These are phyloP conservation scores for Oxytropis ochrocephala DNA, from an alignment of 306 rosid species.

Conservation along the genomic window DNA sequence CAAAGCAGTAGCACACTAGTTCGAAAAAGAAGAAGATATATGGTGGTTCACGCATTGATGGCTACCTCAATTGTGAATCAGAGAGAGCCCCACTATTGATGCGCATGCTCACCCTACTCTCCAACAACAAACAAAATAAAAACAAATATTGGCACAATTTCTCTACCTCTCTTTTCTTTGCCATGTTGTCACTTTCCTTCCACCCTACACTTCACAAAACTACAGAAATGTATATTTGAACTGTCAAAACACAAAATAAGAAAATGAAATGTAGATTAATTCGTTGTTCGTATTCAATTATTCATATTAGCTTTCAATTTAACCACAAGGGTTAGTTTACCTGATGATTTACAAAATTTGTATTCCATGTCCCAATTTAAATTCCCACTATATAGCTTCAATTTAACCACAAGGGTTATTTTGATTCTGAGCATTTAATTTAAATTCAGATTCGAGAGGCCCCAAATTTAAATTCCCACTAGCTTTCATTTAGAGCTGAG, in stretches of 20 bases:
- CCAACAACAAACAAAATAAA: neutral
- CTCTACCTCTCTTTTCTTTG: neutral
- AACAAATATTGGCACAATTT: constrained; percentile 1
- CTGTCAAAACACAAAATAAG: neutral
- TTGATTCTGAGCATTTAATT: too few relatives aligned
- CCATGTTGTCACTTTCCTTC: neutral
- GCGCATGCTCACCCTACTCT: constrained; percentile 40
- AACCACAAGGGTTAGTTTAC: too few relatives aligned
- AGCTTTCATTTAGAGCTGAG: too few relatives aligned
- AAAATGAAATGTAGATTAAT: neutral
- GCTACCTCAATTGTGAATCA: constrained; percentile 2
- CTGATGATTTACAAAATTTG: too few relatives aligned
- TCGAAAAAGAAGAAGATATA: constrained; percentile 13
- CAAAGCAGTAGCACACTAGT: too few relatives aligned
- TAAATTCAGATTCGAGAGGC: too few relatives aligned
- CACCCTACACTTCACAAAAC: neutral
- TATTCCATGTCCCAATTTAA: too few relatives aligned
- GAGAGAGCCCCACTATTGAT: constrained; percentile 31
- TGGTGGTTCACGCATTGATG: constrained; percentile 21
- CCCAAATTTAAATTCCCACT: too few relatives aligned
- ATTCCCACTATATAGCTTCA: too few relatives aligned
- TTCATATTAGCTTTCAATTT: neutral
- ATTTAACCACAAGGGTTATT: too few relatives aligned
- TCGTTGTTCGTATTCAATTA: neutral
- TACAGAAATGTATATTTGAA: neutral